Evolutionary conservation across 805 yeast species (phyloP).

Genomic region (Yarrowia divulgata): DNA sequence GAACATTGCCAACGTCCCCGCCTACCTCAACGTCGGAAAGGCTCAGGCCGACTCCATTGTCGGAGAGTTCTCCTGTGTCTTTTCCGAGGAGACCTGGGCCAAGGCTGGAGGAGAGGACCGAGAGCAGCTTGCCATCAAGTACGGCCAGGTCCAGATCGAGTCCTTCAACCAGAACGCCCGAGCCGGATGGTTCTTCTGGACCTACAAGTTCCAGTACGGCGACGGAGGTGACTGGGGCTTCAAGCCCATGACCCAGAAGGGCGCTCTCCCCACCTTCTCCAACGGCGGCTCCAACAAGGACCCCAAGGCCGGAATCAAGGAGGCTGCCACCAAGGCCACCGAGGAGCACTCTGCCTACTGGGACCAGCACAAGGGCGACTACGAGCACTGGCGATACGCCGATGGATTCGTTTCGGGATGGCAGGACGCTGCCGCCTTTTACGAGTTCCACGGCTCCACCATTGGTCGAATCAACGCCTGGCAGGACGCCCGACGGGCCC

Average conservation of each 20-base stretch:
- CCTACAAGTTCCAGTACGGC: slow-evolving; percentile 83
- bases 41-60: slow-evolving; percentile 67
- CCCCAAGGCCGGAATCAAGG: slow-evolving; percentile 50
- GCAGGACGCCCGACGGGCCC: slow-evolving; percentile 65
- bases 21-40: slow-evolving; percentile 44
- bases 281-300: slow-evolving; percentile 46
- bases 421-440: slow-evolving; percentile 74
- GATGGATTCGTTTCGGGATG: slow-evolving; percentile 83
- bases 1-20: slow-evolving; percentile 62
- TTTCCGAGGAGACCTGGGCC: slow-evolving; percentile 79
- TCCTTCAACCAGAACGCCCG: slow-evolving; percentile 61
- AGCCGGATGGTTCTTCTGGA: slow-evolving; percentile 89
- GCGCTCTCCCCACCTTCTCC: slow-evolving; percentile 56
- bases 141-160: slow-evolving; percentile 63
- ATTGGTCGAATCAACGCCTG: slow-evolving; percentile 79
- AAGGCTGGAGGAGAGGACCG: slow-evolving; percentile 56
- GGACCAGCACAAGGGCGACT: slow-evolving; percentile 67
- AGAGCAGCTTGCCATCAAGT: slow-evolving; percentile 62
- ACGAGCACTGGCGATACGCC: slow-evolving; percentile 81
- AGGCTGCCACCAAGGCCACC: slow-evolving; percentile 51
- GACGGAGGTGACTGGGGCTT: slow-evolving; percentile 98
- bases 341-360: slow-evolving; percentile 69
- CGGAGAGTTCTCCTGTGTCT: slow-evolving; percentile 91
- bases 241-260: slow-evolving; percentile 72
- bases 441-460: slow-evolving; percentile 68